Conservation (phyloP, 768 basidiomycete species). For the Dioszegia crocea region DNA sequence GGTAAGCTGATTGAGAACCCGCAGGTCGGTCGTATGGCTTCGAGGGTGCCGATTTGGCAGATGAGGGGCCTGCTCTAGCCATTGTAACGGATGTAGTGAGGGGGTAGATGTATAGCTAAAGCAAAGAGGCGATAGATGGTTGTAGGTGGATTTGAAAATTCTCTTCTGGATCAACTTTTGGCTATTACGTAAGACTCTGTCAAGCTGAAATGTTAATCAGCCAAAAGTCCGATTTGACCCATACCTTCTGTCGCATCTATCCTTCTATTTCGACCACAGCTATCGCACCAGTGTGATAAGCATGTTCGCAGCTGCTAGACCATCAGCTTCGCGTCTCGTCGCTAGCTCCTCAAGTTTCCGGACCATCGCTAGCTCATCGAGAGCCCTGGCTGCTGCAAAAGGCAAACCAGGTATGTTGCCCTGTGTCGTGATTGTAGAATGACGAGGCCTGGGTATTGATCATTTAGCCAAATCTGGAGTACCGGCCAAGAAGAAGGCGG, state of each 20-base stretch:
- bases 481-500: constrained; percentile 4
- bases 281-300: background rate
- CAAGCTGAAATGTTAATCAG: too few relatives aligned
- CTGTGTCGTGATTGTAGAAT: background rate
- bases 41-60: background rate
- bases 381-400: constrained; percentile 5
- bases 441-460: too few relatives aligned
- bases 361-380: constrained; percentile 1
- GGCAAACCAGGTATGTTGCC: constrained; percentile 12
- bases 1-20: background rate
- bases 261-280: background rate
- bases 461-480: constrained; percentile 4
- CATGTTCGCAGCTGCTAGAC: constrained; percentile 1
- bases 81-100: background rate
- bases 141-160: background rate
- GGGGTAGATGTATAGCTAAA: background rate
- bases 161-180: background rate
- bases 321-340: background rate
- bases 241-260: background rate
- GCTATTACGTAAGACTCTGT: background rate
- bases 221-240: background rate
- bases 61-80: constrained; percentile 11
- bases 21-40: constrained; percentile 5
- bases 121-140: background rate
- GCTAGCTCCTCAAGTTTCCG: background rate